Percentiles rank a stretch among this genome's conserved stretches.
Evolutionary conservation across 2,329 filamentous ascomycete species (phyloP).

Genomic region (Fusarium pseudograminearum): DNA sequence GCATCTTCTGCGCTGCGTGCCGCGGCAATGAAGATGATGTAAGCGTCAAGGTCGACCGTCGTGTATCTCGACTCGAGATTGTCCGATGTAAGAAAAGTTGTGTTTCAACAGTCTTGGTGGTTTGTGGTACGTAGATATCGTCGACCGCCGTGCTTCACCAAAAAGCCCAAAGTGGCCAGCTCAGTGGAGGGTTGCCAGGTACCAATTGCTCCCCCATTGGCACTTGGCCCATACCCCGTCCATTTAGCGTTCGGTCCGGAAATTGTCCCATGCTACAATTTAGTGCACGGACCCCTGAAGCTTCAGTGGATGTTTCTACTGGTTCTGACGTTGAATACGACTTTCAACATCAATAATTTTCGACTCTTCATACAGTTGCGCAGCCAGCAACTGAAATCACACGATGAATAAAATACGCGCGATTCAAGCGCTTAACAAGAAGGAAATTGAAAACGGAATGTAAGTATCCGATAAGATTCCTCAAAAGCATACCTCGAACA

Average conservation of each 20-base stretch:
- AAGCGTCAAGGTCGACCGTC: slow-evolving; percentile 17
- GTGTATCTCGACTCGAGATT: slow-evolving; percentile 11
- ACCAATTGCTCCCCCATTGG: slow-evolving; percentile 32
- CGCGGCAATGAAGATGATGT: slow-evolving; percentile 1
- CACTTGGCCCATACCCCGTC: slow-evolving; percentile 24
- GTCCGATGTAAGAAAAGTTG: slow-evolving; percentile 15
- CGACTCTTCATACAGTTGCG: background rate
- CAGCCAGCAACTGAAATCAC: slow-evolving; percentile 5
- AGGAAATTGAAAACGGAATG: slow-evolving; percentile 90
- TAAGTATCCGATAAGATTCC: slow-evolving; percentile 57
- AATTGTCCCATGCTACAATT: slow-evolving; percentile 50
- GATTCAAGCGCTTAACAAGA: slow-evolving; percentile 92
- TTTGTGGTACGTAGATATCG: slow-evolving; percentile 35
- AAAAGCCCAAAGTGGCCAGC: slow-evolving; percentile 42
- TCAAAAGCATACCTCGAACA: background rate
- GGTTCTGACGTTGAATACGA: slow-evolving; percentile 34
- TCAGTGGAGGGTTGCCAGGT: slow-evolving; percentile 33
- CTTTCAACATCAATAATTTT: slow-evolving; percentile 14
- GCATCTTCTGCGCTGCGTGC: slow-evolving; percentile 46
- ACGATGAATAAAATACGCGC: slow-evolving; percentile 94
- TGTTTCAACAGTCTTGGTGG: slow-evolving; percentile 10
- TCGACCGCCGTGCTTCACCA: slow-evolving; percentile 45
- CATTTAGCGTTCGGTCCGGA: slow-evolving; percentile 51
- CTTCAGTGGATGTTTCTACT: slow-evolving; percentile 28
- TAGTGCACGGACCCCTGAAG: slow-evolving; percentile 35